Percentiles rank a stretch among this genome's conserved stretches.
Evolutionary conservation across 495 filamentous ascomycete genomes (phyloP).

Genomic region (Tuber borchii): DNA sequence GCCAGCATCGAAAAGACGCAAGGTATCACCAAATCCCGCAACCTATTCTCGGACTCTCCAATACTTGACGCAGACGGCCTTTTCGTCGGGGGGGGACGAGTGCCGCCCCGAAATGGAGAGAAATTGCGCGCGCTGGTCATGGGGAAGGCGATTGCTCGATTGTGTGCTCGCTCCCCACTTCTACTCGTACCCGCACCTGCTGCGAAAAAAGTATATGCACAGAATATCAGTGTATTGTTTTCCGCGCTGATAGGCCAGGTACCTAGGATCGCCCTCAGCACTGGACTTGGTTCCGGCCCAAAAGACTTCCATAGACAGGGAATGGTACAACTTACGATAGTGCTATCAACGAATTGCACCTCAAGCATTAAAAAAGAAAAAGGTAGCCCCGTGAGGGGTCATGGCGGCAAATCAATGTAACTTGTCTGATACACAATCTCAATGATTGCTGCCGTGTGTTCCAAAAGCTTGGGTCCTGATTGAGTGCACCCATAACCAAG

Average conservation of each 20-base stretch:
- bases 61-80: slow-evolving; percentile 31
- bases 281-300: slow-evolving; percentile 24
- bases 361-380: slow-evolving; percentile 34
- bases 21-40: slow-evolving; percentile 34
- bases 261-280: slow-evolving; percentile 1
- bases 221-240: slow-evolving; percentile 34
- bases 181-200: slow-evolving; percentile 28
- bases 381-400: slow-evolving; percentile 29
- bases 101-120: slow-evolving; percentile 31
- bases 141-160: slow-evolving; percentile 27
- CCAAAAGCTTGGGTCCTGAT: slow-evolving; percentile 26
- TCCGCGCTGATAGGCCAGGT: slow-evolving; percentile 26
- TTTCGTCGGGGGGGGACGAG: slow-evolving; percentile 33
- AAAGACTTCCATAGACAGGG: slow-evolving; percentile 37
- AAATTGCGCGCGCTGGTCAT: slow-evolving; percentile 19
- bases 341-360: slow-evolving; percentile 34
- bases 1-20: slow-evolving; percentile 27
- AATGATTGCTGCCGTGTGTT: slow-evolving; percentile 33
- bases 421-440: slow-evolving; percentile 37
- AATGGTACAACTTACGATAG: slow-evolving; percentile 33
- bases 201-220: slow-evolving; percentile 34
- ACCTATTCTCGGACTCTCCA: slow-evolving; percentile 34
- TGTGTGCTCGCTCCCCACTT: slow-evolving; percentile 29
- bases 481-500: slow-evolving; percentile 33
- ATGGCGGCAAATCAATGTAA: slow-evolving; percentile 37